Percentiles rank a stretch among this genome's conserved stretches.
phyloP scores from a whole-genome alignment of 306 rosid genomes.

The Glycine tomentella region DNA sequence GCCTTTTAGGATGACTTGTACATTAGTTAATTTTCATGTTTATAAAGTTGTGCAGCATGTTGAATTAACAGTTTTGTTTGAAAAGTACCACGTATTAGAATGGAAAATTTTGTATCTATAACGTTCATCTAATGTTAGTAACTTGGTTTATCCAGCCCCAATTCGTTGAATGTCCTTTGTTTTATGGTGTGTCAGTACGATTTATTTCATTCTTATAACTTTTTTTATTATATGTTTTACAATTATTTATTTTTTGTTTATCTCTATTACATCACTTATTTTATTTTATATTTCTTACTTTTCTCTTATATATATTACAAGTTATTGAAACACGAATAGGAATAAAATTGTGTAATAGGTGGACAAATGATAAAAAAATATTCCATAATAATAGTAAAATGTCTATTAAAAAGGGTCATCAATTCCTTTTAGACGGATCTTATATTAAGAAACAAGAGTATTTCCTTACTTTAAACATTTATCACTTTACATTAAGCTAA shows the following conservation, averaged over 20 bases:
- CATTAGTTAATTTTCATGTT: conserved; percentile 42
- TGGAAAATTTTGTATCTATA: conserved; percentile 36
- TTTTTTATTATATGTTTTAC: neutral
- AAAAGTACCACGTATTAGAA: conserved; percentile 24
- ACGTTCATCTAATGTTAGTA: neutral
- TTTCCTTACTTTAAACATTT: neutral
- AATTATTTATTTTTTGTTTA: neutral
- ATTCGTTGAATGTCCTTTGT: neutral
- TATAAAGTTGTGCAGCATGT: conserved; percentile 35
- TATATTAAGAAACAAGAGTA: too few species aligned
- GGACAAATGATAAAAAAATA: too few species aligned
- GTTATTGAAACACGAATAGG: neutral
- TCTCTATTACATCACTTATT: neutral
- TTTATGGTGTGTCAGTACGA: neutral
- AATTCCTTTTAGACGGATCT: too few species aligned
- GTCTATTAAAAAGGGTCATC: too few species aligned
- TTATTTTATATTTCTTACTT: neutral
- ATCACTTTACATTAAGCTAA: neutral
- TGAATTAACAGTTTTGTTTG: conserved; percentile 41
- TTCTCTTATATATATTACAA: neutral
- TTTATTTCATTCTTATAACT: neutral
- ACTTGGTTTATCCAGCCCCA: neutral
- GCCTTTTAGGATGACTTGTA: conserved; percentile 41
- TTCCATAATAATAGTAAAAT: too few species aligned
- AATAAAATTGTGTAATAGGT: neutral